Base-by-base conservation (phyloP, 768 basidiomycete species). In the Lactarius deliciosus region DNA sequence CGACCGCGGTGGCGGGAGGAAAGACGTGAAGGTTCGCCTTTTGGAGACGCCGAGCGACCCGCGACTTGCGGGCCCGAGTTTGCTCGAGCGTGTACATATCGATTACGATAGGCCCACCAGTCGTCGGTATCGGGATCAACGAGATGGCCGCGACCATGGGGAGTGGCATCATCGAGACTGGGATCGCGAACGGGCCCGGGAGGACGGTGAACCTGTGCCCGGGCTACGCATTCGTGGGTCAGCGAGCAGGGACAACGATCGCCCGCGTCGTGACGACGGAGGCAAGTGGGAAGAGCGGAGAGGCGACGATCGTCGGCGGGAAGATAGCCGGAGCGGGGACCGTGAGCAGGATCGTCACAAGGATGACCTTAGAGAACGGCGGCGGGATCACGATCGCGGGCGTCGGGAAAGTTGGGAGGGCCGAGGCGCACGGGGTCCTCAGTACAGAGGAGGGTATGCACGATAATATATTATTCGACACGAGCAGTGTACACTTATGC, bases 371-470 rank as follows among this genome's bases (percentile, higher is more conserved):
- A 32, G 28, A 56, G 38, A 43, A 16, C 47, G 38, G 7, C 7
- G 18, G 16, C 22, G 47, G 10, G 28, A 18, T 18, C 22, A 34
- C 38, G 56, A 68, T 18, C 45, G 40, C 13, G 53, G 62, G 45
- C 32, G 57, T 36, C 61, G 61, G 41, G 13, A 53, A 22, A 63
- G 70, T 20, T 64, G 65, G n/a, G 69, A 68, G 2, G 68, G 63
- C 16, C 69, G 70, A 18, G 67, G 71, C 11, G 57, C 68, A 9
- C 70, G 74, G 32, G 73, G 74, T 7, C 76, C 76, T 11, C 72
- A 73, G n/a, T 77, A 77, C 58, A 73, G 67, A 32, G 76, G 75
- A 45, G 75, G 76, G 2, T 77, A 77, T 65, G 62, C 71, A 10
- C 66, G 73, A 65, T 75, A 64, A 74, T 68, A 5, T 50, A 18